phyloP scores from a whole-genome alignment of 108 stramenopile genomes.

The Mayamaea pseudoterrestris region DNA sequence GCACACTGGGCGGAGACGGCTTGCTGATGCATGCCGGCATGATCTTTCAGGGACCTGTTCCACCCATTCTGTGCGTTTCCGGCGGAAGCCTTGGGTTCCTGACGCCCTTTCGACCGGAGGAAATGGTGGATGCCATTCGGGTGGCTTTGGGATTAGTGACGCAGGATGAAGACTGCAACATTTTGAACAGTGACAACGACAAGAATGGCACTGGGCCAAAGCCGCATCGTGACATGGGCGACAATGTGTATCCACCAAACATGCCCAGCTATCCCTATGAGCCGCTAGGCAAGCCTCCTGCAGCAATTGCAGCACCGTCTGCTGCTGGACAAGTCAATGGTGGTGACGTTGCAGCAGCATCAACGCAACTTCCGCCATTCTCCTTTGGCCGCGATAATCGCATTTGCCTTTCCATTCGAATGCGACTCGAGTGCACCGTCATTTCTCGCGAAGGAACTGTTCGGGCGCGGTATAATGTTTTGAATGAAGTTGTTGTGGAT shows the following conservation, averaged over 20 bases:
- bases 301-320: not conserved
- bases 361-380: slow-evolving; percentile 15
- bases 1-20: slow-evolving; percentile 79
- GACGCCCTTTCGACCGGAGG: slow-evolving; percentile 70
- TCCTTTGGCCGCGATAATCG: slow-evolving; percentile 51
- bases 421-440: slow-evolving; percentile 83
- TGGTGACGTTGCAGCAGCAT: not conserved
- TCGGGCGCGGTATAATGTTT: slow-evolving; percentile 60
- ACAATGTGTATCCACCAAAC: slow-evolving; percentile 21
- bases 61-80: slow-evolving; percentile 81
- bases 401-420: slow-evolving; percentile 81
- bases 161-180: not conserved
- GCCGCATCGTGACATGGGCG: not conserved
- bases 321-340: slow-evolving; percentile 1
- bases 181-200: not conserved
- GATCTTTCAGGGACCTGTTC: slow-evolving; percentile 59
- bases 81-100: slow-evolving; percentile 92
- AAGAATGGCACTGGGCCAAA: not conserved
- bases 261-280: slow-evolving; percentile 20
- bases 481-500: slow-evolving; percentile 96
- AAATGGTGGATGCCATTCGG: slow-evolving; percentile 66
- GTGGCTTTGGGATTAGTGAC: slow-evolving; percentile 47
- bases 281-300: slow-evolving; percentile 4
- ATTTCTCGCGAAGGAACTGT: slow-evolving; percentile 54
- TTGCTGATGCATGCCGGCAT: slow-evolving; percentile 64